Conservation (phyloP, 2,329 filamentous ascomycete genomes). For the Neonectria magnoliae region DNA sequence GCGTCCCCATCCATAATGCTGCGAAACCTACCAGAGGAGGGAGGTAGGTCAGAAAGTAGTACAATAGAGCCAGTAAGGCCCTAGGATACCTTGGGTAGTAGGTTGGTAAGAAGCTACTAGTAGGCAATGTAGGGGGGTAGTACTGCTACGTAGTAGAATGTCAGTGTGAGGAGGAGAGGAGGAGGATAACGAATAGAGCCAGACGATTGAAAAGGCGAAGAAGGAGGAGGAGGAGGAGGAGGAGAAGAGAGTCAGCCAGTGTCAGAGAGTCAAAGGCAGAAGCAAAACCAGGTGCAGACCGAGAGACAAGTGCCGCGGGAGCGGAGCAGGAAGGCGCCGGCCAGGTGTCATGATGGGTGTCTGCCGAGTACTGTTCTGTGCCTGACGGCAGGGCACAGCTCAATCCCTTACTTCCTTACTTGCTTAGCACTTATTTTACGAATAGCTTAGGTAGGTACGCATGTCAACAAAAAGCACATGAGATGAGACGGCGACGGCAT, state of each 20-base stretch:
- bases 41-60: constrained; percentile 3
- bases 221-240: no score
- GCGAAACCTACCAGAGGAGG: constrained; percentile 3
- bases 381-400: neutral
- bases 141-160: neutral
- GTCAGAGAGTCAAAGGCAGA: neutral
- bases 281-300: neutral
- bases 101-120: neutral
- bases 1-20: constrained; percentile 4
- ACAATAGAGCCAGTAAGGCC: neutral
- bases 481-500: constrained; percentile 13
- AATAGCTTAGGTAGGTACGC: neutral
- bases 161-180: neutral
- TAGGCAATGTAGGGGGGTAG: neutral
- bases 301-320: neutral
- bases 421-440: neutral
- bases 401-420: neutral
- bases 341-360: constrained; percentile 6
- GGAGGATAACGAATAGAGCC: neutral
- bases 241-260: neutral
- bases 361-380: neutral
- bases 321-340: constrained; percentile 1
- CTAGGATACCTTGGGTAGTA: neutral
- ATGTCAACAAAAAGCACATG: neutral
- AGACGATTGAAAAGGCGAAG: no score